Evolutionary conservation across 345 rosid genomes (phyloP).

Genomic region (Eucalyptus marginata): DNA sequence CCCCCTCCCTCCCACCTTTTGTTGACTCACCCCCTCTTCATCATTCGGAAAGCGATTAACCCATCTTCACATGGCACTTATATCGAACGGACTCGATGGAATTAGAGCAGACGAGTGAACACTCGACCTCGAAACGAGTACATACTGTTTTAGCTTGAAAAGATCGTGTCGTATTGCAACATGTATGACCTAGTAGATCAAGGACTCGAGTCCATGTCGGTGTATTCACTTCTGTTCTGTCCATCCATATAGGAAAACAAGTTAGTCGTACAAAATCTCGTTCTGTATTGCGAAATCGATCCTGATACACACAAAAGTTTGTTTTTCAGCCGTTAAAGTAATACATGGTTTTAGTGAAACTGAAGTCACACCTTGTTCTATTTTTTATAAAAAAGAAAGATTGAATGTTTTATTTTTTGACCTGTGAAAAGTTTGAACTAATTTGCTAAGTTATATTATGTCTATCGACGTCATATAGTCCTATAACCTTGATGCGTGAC

Average conservation of each 20-base stretch:
- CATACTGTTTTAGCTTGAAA: neutral
- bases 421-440: neutral
- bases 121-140: neutral
- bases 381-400: neutral
- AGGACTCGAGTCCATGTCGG: too few relatives aligned
- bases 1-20: neutral
- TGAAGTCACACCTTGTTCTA: neutral
- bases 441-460: neutral
- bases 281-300: too few relatives aligned
- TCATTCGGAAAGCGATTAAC: neutral
- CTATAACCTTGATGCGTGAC: neutral
- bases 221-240: too few relatives aligned
- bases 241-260: too few relatives aligned
- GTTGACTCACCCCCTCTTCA: neutral
- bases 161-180: neutral
- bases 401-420: neutral
- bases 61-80: neutral
- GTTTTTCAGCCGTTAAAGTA: neutral
- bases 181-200: too few relatives aligned
- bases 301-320: too few relatives aligned
- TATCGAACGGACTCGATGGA: neutral
- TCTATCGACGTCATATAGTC: neutral
- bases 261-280: too few relatives aligned
- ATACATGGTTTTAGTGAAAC: neutral
- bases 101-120: neutral